Conservation (phyloP, 257 asterid genomes). For the Scutellaria baicalensis region DNA sequence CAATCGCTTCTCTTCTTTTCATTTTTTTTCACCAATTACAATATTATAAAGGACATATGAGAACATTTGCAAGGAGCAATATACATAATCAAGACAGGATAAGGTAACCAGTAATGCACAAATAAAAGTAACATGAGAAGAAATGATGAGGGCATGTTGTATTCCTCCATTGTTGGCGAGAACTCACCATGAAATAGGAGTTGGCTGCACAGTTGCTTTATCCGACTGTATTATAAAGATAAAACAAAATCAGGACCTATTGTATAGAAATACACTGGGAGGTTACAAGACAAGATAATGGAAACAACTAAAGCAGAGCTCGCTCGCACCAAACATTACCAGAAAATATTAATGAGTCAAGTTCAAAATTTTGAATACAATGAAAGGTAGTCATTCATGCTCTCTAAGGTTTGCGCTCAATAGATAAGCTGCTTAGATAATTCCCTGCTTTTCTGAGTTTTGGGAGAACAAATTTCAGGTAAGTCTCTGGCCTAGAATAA, state of each 20-base stretch:
- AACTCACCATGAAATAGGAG: constrained; percentile 81
- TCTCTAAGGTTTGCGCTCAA: not conserved
- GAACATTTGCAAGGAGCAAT: not conserved
- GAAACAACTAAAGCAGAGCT: not conserved
- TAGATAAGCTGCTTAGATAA: not conserved
- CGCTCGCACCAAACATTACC: not conserved
- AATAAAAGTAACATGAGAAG: not conserved
- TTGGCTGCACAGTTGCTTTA: constrained; percentile 63
- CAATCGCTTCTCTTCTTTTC: not conserved
- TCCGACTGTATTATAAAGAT: constrained; percentile 57
- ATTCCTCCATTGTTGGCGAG: not conserved
- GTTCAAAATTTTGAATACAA: not conserved
- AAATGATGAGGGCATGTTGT: not conserved
- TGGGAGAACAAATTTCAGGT: not conserved
- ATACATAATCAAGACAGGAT: not conserved
- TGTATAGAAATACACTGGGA: not conserved
- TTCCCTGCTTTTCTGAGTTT: not conserved
- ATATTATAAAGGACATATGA: not conserved
- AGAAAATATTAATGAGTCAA: not conserved
- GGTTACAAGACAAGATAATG: not conserved
- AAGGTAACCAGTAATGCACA: not conserved
- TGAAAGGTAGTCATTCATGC: not conserved
- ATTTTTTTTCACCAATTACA: not conserved
- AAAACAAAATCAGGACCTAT: constrained; percentile 6
- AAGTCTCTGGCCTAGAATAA: not conserved